These are phyloP conservation scores for Boletus tomentosulus DNA, from an alignment of 768 basidiomycete species.

Conservation along the genomic window DNA sequence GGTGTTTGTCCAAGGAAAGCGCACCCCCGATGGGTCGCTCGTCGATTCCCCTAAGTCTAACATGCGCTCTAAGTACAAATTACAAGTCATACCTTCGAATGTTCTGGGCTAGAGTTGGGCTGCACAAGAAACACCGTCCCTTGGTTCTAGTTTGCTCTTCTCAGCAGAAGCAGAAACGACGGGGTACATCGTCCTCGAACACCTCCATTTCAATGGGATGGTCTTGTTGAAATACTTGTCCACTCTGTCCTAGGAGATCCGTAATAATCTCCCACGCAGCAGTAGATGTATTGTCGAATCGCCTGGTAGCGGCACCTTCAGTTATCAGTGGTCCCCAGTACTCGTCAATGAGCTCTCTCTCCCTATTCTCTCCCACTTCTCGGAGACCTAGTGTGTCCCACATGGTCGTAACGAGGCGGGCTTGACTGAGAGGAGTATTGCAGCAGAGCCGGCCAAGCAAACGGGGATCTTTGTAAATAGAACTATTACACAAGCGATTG, in stretches of 20 bases:
- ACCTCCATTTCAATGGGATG: not conserved
- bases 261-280: not conserved
- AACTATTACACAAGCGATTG: constrained; percentile 28
- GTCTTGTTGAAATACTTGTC: not conserved
- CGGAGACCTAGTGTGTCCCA: constrained; percentile 23
- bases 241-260: not conserved
- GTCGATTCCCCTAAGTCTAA: too few species aligned
- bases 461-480: constrained; percentile 25
- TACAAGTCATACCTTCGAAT: too few species aligned
- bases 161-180: not conserved
- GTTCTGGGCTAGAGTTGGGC: too few species aligned
- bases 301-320: not conserved
- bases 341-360: not conserved
- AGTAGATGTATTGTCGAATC: constrained; percentile 2
- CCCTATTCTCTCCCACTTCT: not conserved
- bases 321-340: constrained; percentile 13
- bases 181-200: not conserved
- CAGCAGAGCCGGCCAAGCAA: constrained; percentile 34
- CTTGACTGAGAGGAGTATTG: constrained; percentile 6
- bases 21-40: too few species aligned
- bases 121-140: too few species aligned
- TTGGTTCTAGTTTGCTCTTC: too few species aligned
- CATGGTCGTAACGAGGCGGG: constrained; percentile 34
- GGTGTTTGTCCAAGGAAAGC: too few species aligned
- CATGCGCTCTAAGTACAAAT: too few species aligned